Evolutionary conservation across 2,329 filamentous ascomycete species (phyloP).

Genomic region (Phoma sp.): DNA sequence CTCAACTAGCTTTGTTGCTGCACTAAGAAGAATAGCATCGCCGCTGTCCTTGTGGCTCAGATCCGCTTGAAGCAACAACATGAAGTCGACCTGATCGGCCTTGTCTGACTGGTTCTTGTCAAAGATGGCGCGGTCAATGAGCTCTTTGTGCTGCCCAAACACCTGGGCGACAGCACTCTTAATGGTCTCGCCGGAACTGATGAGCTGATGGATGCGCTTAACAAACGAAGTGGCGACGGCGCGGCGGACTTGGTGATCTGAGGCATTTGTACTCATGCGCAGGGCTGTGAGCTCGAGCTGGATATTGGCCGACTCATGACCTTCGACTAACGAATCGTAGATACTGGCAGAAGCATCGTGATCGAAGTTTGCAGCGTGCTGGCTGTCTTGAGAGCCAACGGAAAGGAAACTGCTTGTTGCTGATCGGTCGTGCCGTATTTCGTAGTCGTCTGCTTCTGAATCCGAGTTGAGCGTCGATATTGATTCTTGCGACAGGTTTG

Average conservation of each 20-base stretch:
- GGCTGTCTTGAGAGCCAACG: slow-evolving; percentile 69
- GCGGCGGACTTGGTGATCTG: slow-evolving; percentile 84
- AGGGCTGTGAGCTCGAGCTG: slow-evolving; percentile 93
- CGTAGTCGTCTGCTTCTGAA: slow-evolving; percentile 50
- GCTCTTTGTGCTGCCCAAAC: slow-evolving; percentile 62
- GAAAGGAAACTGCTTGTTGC: slow-evolving; percentile 77
- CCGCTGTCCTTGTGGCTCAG: slow-evolving; percentile 71
- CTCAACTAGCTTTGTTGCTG: slow-evolving; percentile 85
- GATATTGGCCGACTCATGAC: slow-evolving; percentile 79
- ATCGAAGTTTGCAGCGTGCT: slow-evolving; percentile 73
- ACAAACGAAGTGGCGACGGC: slow-evolving; percentile 87
- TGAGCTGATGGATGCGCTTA: slow-evolving; percentile 77
- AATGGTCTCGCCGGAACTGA: slow-evolving; percentile 53
- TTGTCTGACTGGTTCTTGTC: slow-evolving; percentile 61
- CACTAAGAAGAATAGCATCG: slow-evolving; percentile 73
- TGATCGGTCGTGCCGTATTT: slow-evolving; percentile 62
- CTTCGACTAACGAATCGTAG: slow-evolving; percentile 81
- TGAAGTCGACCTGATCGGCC: slow-evolving; percentile 82
- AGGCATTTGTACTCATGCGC: slow-evolving; percentile 89
- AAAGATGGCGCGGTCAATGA: slow-evolving; percentile 67
- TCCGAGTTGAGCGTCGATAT: slow-evolving; percentile 70
- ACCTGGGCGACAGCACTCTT: slow-evolving; percentile 53
- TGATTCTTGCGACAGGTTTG: slow-evolving; percentile 60
- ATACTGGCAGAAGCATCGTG: slow-evolving; percentile 85
- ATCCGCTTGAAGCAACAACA: slow-evolving; percentile 82